phyloP scores from a whole-genome alignment of 495 filamentous ascomycete genomes.

The Talaromyces ruber region DNA sequence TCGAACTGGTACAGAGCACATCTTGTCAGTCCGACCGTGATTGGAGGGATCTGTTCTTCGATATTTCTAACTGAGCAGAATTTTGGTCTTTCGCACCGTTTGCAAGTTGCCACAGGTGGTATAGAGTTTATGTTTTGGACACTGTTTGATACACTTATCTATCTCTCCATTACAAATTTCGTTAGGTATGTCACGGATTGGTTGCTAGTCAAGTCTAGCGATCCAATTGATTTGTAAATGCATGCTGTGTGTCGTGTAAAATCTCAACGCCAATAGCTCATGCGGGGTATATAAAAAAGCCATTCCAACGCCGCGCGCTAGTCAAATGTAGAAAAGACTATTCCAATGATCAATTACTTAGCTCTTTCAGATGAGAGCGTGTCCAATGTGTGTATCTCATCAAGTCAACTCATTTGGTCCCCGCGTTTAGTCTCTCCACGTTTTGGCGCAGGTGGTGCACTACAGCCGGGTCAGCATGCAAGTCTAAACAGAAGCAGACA shows the following conservation, averaged over 20 bases:
- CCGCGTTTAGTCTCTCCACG: slow-evolving; percentile 35
- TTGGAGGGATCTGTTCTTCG: background rate
- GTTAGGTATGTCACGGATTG: too few relatives aligned
- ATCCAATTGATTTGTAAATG: background rate
- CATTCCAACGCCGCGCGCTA: background rate
- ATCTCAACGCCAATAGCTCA: background rate
- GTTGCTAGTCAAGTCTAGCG: background rate
- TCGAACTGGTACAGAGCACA: background rate
- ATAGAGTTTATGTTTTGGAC: background rate
- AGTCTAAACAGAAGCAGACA: background rate
- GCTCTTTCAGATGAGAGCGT: background rate
- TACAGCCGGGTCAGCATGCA: slow-evolving; percentile 23
- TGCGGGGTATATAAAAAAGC: slow-evolving; percentile 3
- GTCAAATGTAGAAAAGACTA: background rate
- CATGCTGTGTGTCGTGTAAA: background rate
- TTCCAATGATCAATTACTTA: background rate
- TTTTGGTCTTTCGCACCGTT: background rate
- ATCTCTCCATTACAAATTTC: too few relatives aligned
- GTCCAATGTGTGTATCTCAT: background rate
- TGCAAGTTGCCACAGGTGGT: background rate
- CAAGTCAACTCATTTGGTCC: background rate
- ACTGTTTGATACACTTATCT: slow-evolving; percentile 11
- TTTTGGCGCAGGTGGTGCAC: slow-evolving; percentile 34
- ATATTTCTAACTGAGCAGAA: background rate
- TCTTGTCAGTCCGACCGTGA: background rate